Base-by-base conservation (phyloP, 208 protist genomes). In the Wallacemonas rigidus region DNA sequence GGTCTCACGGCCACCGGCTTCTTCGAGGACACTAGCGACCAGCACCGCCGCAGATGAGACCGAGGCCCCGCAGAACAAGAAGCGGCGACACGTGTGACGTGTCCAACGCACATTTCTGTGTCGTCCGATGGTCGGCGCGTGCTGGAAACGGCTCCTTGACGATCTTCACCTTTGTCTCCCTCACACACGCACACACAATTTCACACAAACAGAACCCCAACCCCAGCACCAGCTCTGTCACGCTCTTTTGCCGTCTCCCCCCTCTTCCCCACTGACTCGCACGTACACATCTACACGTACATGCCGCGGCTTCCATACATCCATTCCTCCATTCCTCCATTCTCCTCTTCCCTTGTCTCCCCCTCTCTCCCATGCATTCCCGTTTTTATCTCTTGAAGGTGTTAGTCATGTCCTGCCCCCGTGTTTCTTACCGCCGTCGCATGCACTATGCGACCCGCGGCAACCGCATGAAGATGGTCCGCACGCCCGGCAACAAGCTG, bases 401-500 rank as follows among this genome's bases (percentile, higher is more conserved):
- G 87, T 67, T 65, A 65, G 43, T 15, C 43, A 92, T 91, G 86
- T 67, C 79, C 62, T 94, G 83, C 77, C 86, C 83, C 63, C 87
- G 85, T 77, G 85, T 93, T 45, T 81, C 80, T 39, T 95, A 95
- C 83, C 86, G 87, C 70, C 84, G 87, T 72, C 82, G 85, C 74
- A 91, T 87, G 80, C 87, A 95, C 81, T 92, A 94, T 76, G 83
- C 85, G 44, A 92, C 76, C 50, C 82, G 84, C 53, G 74, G 85
- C 67, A 93, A 93, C 79, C 87, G 85, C 80, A 92, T 92, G 81
- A 91, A 87, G 74, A 84, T 94, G 62, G 82, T 88, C 54, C 87
- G 90, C 76, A 95, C 90, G 50, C 92, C 92, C 62, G 98, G 98
- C 83, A 97, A 98, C 74, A 87, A 85, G 61, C 90, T 99, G 50